These are phyloP conservation scores for Colletotrichum gigasporum DNA, from an alignment of 2,329 filamentous ascomycete genomes.

Conservation along the genomic window DNA sequence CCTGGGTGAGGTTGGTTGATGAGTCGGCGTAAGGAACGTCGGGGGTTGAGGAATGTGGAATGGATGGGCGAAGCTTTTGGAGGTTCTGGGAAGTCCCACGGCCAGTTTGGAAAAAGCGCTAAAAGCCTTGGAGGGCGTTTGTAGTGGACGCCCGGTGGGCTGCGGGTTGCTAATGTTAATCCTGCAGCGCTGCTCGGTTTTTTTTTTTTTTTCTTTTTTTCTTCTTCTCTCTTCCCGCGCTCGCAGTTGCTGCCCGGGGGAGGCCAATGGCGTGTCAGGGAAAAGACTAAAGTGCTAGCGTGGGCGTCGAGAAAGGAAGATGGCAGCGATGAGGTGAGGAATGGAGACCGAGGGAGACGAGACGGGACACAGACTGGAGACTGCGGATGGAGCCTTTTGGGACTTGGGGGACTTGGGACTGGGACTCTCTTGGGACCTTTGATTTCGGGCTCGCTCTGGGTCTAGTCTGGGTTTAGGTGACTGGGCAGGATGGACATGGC, in stretches of 20 bases:
- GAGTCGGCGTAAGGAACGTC: not conserved
- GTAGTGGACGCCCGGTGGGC: conserved; percentile 27
- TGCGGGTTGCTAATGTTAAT: conserved; percentile 27
- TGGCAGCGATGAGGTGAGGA: not conserved
- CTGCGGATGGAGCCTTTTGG: not conserved
- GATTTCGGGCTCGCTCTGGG: no score
- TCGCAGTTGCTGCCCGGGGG: conserved; percentile 3
- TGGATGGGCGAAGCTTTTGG: conserved; percentile 29
- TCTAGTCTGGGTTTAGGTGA: no score
- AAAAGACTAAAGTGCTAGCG: conserved; percentile 21
- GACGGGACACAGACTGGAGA: not conserved
- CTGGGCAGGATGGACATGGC: no score
- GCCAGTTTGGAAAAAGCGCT: conserved; percentile 25
- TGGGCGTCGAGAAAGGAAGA: not conserved
- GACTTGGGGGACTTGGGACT: no score
- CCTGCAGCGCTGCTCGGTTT: not conserved
- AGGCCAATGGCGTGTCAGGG: conserved; percentile 26
- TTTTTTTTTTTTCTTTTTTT: not conserved
- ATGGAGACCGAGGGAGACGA: not conserved
- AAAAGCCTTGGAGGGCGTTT: conserved; percentile 9
- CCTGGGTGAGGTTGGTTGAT: conserved; percentile 7
- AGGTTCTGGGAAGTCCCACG: conserved; percentile 24
- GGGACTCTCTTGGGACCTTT: no score
- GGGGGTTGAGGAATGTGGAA: conserved; percentile 9
- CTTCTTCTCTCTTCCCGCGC: no score